Conservation (phyloP, 257 asterid genomes). For the Apocynum venetum region DNA sequence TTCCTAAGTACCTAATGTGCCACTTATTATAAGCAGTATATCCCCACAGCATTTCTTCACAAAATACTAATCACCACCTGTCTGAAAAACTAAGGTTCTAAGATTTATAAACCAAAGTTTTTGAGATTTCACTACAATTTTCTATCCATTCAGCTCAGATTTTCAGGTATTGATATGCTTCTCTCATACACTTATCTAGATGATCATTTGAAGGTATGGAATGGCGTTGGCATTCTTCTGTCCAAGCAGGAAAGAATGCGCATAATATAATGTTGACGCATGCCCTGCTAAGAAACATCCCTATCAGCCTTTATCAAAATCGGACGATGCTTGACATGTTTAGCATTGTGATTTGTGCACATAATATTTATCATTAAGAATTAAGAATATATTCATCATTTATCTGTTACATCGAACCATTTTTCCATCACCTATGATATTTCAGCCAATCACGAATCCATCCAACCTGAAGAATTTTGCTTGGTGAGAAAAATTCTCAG, state of each 20-base stretch:
- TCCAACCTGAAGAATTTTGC: not conserved
- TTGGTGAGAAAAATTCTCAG: not conserved
- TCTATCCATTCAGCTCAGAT: not conserved
- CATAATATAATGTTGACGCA: not conserved
- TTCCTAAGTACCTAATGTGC: not conserved
- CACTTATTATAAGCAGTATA: not conserved
- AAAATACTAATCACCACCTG: not conserved
- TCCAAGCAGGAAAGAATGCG: slow-evolving; percentile 2
- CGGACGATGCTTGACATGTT: not conserved
- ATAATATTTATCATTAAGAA: not conserved
- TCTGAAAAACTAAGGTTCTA: not conserved
- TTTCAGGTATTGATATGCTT: not conserved
- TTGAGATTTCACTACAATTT: not conserved
- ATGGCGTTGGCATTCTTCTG: not conserved
- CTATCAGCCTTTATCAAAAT: not conserved
- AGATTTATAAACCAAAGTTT: not conserved
- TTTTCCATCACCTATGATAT: not conserved
- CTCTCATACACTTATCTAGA: not conserved
- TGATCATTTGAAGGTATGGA: not conserved
- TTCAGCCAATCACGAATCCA: not conserved
- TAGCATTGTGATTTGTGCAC: not conserved
- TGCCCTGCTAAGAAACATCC: not conserved
- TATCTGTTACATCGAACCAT: not conserved
- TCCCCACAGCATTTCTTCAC: not conserved
- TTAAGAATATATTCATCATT: not conserved